A percentile compares a stretch with the other conserved stretches of the same genome.
These are phyloP conservation scores for Leishmania guyanensis DNA, from an alignment of 208 protist genomes.

Conservation along the genomic window DNA sequence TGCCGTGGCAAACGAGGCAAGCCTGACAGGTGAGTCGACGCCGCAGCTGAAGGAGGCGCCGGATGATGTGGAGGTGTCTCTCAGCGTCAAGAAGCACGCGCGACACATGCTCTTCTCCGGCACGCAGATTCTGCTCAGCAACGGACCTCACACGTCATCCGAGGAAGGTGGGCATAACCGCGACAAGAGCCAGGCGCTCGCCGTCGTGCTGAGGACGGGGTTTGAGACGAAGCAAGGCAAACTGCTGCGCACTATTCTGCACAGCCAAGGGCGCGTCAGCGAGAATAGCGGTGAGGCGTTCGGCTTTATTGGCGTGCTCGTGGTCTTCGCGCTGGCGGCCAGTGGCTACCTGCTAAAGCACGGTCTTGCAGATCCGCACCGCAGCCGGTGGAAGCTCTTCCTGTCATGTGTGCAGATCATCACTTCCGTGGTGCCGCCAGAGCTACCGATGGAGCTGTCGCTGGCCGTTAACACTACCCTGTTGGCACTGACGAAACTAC, in stretches of 20 bases:
- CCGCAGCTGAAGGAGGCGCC: slow-evolving; percentile 96
- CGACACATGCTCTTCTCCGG: slow-evolving; percentile 95
- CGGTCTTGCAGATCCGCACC: slow-evolving; percentile 78
- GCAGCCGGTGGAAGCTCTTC: slow-evolving; percentile 96
- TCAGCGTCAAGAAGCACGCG: slow-evolving; percentile 90
- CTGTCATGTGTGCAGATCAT: slow-evolving; percentile 98
- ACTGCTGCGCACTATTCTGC: slow-evolving; percentile 93
- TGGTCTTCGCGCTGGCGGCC: slow-evolving; percentile 96
- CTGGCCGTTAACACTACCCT: slow-evolving; percentile 98
- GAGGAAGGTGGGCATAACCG: slow-evolving; percentile 26
- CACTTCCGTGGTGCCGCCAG: slow-evolving; percentile 98
- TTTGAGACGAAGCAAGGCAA: slow-evolving; percentile 98
- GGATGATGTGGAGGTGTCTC: slow-evolving; percentile 59
- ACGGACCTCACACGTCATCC: slow-evolving; percentile 54
- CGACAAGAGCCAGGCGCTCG: slow-evolving; percentile 68
- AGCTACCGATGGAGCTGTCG: slow-evolving; percentile 99
- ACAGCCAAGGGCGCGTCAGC: slow-evolving; percentile 94
- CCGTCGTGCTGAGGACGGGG: slow-evolving; percentile 98
- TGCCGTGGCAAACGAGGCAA: slow-evolving; percentile 98
- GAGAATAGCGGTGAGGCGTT: slow-evolving; percentile 96
- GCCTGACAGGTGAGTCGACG: slow-evolving; percentile 99
- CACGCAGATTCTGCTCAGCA: slow-evolving; percentile 94
- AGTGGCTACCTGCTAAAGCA: slow-evolving; percentile 95
- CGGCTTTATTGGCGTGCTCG: slow-evolving; percentile 96
- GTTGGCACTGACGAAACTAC: slow-evolving; percentile 88